Percentiles rank a stretch among this genome's conserved stretches.
Conservation (phyloP, 768 basidiomycete genomes). For the Saitozyma podzolica region DNA sequence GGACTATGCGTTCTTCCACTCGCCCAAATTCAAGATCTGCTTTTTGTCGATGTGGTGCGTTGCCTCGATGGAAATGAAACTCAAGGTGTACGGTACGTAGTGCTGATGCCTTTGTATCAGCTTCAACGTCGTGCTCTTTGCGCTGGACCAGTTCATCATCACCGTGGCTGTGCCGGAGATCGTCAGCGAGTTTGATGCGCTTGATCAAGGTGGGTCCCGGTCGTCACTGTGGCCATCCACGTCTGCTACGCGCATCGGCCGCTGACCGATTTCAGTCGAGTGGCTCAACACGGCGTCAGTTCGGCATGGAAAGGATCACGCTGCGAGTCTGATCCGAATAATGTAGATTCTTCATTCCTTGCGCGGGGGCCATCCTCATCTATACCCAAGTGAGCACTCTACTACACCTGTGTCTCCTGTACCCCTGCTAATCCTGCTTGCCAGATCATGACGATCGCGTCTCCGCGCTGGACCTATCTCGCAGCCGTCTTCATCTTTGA, state of each 20-base stretch:
- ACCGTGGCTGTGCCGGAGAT: constrained; percentile 31
- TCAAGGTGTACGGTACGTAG: neutral
- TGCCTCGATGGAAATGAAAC: neutral
- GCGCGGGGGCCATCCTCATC: constrained; percentile 25
- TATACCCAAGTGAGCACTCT: constrained; percentile 19
- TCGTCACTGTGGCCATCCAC: no score
- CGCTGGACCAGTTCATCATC: constrained; percentile 34
- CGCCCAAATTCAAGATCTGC: constrained; percentile 20
- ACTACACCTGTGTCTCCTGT: no score
- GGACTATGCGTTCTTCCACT: constrained; percentile 23
- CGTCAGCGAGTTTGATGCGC: constrained; percentile 17
- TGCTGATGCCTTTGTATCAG: constrained; percentile 11
- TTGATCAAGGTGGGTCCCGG: constrained; percentile 23
- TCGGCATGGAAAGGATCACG: neutral
- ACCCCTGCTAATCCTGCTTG: neutral
- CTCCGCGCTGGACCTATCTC: constrained; percentile 26
- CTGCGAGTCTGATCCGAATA: neutral
- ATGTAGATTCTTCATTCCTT: constrained; percentile 33
- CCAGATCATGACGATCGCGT: constrained; percentile 32
- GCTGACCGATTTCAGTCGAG: constrained; percentile 10
- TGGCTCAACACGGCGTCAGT: constrained; percentile 26
- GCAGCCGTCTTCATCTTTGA: constrained; percentile 23
- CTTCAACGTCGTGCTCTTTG: constrained; percentile 27
- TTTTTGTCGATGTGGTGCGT: constrained; percentile 31
- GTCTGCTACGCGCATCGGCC: neutral